phyloP scores from a whole-genome alignment of 345 rosid genomes.

The Lepidium sativum region DNA sequence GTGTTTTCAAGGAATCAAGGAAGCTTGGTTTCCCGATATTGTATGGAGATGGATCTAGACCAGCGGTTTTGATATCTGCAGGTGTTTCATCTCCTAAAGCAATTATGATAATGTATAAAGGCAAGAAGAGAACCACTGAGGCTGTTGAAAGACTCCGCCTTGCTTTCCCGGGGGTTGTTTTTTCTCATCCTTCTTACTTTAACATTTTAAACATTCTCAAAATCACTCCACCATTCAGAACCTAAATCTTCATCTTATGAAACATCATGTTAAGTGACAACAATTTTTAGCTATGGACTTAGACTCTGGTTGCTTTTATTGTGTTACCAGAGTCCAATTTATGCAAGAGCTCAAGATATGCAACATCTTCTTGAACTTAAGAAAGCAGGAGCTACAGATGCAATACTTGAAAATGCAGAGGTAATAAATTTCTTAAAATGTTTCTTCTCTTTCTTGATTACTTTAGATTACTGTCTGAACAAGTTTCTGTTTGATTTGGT shows the following conservation, averaged over 20 bases:
- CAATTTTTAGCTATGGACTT: background rate
- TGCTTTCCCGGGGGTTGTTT: constrained; percentile 69
- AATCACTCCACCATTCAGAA: background rate
- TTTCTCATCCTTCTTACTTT: constrained; percentile 13
- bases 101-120: constrained; percentile 86
- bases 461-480: background rate
- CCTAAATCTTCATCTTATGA: background rate
- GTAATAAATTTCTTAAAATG: constrained; percentile 17
- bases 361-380: constrained; percentile 82
- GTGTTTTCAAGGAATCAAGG: constrained; percentile 47
- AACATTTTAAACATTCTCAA: background rate
- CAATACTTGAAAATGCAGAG: constrained; percentile 87
- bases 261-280: background rate
- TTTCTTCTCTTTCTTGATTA: background rate
- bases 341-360: constrained; percentile 83
- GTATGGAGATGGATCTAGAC: constrained; percentile 88
- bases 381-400: constrained; percentile 90
- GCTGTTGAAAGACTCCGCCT: constrained; percentile 88
- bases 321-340: constrained; percentile 62
- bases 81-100: constrained; percentile 88
- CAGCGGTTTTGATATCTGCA: constrained; percentile 80
- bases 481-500: background rate
- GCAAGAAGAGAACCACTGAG: constrained; percentile 64
- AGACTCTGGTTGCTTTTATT: constrained; percentile 2
- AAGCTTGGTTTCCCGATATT: constrained; percentile 81